Base-by-base conservation (phyloP, 1,139 yeast genomes). In the Pichia norvegensis region DNA sequence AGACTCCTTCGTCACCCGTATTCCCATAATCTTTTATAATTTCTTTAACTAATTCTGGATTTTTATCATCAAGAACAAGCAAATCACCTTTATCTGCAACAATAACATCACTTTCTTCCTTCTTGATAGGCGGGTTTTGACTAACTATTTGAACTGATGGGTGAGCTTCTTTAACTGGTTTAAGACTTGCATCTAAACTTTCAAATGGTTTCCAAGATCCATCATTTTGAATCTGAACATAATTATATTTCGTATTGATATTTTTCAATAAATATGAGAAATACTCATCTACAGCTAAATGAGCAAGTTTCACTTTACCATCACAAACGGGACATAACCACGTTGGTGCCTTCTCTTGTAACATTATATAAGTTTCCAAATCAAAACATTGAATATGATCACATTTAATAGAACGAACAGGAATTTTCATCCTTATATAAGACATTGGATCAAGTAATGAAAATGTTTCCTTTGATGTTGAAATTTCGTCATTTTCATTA, bases 361-460 rank as follows among this genome's bases (percentile, higher is more conserved):
- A 68, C 48, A 74, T 72, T 14, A 84, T 57, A 56, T 72, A 84
- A 44, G 79, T 74, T 25, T 68, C 60, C 0, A 79, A 81, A 63
- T 84, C 94, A 62, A 83, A 83, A 56, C 92, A 83, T 55, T 78
- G 81, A n/a, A 80, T 62, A 60, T 84, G 94, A 36, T 73, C 67
- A 62, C 92, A 84, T 46, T 65, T 68, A 0, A 70, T 65, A 2
- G 85, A 75, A 54, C 78, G 76, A 2, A 73, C 75, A 0, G 94
- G 92, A 48, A 70, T 65, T 47, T 68, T 67, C 72, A 84, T 77
- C 50, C 79, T 67, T n/a, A 74, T 69, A 53, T 74, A 78, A 1
- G 85, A 74, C 14, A 82, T 65, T 0, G 92, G 90, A 58, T 87
- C 83, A 48, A 72, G 71, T 44, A 84, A 64, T 19, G 82, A 70